Conservation (phyloP, 1,284 basidiomycete species). For the Coniophora puteana region DNA sequence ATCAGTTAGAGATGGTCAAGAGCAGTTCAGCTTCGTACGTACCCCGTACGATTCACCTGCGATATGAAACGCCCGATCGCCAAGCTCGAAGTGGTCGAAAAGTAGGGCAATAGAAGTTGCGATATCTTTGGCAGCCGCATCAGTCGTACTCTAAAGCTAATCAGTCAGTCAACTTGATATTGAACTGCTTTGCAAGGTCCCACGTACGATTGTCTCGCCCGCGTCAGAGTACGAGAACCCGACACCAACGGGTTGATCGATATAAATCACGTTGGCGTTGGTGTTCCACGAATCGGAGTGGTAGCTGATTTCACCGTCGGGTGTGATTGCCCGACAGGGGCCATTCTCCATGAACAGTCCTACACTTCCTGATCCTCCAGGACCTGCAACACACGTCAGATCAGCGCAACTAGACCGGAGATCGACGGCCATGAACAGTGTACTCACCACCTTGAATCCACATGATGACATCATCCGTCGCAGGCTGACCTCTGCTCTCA, state of each 20-base stretch:
- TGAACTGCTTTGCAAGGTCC: slow-evolving; percentile 30
- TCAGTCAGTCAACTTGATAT: not conserved
- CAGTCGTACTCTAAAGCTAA: slow-evolving; percentile 44
- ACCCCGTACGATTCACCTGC: slow-evolving; percentile 71
- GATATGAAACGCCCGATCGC: slow-evolving; percentile 70
- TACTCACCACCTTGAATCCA: slow-evolving; percentile 25
- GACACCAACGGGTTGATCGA: slow-evolving; percentile 23
- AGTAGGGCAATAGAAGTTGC: slow-evolving; percentile 69
- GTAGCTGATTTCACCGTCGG: slow-evolving; percentile 11
- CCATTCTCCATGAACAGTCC: slow-evolving; percentile 35
- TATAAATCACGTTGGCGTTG: slow-evolving; percentile 35
- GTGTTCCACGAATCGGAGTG: slow-evolving; percentile 36
- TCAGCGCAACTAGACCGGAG: not conserved
- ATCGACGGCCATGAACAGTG: not conserved
- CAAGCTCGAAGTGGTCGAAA: slow-evolving; percentile 69
- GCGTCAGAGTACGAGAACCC: slow-evolving; percentile 41
- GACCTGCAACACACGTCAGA: slow-evolving; percentile 1
- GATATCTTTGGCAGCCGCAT: slow-evolving; percentile 68
- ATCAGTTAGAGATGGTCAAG: not conserved
- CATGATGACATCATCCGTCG: slow-evolving; percentile 25
- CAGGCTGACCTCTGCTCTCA: slow-evolving; percentile 33
- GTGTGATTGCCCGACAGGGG: slow-evolving; percentile 15
- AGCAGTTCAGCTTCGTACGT: slow-evolving; percentile 9
- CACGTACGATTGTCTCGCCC: slow-evolving; percentile 54
- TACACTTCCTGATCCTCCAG: slow-evolving; percentile 18